Evolutionary conservation across 331 rosid species (phyloP).

Genomic region (Prunus yedoensis): DNA sequence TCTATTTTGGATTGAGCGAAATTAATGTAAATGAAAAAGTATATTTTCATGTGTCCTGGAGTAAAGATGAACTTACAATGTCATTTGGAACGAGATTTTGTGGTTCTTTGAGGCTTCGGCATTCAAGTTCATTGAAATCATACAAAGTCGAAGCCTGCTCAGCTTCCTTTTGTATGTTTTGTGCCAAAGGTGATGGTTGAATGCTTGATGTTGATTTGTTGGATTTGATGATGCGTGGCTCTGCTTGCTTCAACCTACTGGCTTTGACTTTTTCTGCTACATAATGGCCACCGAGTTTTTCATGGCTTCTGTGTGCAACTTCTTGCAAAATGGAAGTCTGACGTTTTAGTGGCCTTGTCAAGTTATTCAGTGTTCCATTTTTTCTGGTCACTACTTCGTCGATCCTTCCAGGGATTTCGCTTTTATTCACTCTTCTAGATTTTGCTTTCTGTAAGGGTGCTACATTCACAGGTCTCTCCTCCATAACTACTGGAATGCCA

Average conservation of each 20-base stretch:
- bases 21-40: neutral
- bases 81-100: conserved; percentile 32
- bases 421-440: conserved; percentile 36
- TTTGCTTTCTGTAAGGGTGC: conserved; percentile 42
- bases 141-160: conserved; percentile 30
- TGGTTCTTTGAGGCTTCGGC: conserved; percentile 29
- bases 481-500: conserved; percentile 33
- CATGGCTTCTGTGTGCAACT: conserved; percentile 28
- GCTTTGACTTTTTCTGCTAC: conserved; percentile 35
- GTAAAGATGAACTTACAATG: conserved; percentile 44
- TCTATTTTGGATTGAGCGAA: neutral
- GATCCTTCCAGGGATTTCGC: conserved; percentile 40
- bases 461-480: conserved; percentile 43
- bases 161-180: conserved; percentile 28
- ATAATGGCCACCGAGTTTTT: conserved; percentile 25
- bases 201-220: conserved; percentile 20
- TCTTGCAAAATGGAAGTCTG: conserved; percentile 37
- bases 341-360: conserved; percentile 37
- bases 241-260: conserved; percentile 44
- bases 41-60: neutral
- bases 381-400: conserved; percentile 42
- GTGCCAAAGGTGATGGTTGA: conserved; percentile 30
- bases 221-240: conserved; percentile 32
- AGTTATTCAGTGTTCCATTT: conserved; percentile 34
- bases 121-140: conserved; percentile 33